Base-by-base conservation (phyloP, 148 eudicot species). In the Heliosperma pusillum region DNA sequence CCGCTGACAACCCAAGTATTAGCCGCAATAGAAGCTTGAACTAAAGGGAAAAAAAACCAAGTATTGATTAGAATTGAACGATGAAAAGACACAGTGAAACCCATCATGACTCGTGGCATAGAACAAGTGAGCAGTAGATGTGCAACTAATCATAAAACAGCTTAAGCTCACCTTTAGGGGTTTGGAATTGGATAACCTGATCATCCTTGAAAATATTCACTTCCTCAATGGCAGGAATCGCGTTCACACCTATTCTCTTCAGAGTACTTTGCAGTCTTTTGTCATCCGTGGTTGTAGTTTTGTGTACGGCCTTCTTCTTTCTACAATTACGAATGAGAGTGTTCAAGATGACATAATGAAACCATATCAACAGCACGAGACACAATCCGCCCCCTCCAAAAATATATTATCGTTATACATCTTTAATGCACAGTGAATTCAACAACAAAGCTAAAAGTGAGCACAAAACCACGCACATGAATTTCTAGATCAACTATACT, bases 1-100 rank as follows among this genome's bases (percentile, higher is more conserved):
- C 97, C 97, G 68, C 97, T 92, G 60, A 92, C 97, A 77, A 92
- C 97, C 97, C 97, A 92, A 56, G 97, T 92, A 81, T 92, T 92
- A 74, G 97, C 96, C 9, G 90, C 86, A 85, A 90, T 85, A 19
- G 97, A 87, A 60, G 97, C 97, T 90, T 92, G 97, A 81, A 92
- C 97, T 92, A 94, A 53, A 21, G 13, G 81, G 19, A 21, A 21
- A 47, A 30, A 53, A 52, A 13, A 2, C 55, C 10, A 66, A 29
- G 50, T 24, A n/a, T 13, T 1, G 16, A 50, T 81, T 10, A 13
- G 42, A 19, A 42, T 16, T 16, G 53, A 44, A 58, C 13, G 50
- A 68, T 21, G 12, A 21, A 17, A 26, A 4, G 2, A 44, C 30
- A 16, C 36, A 33, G 7, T 22, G 56, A 0, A 20, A 1, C 53